phyloP scores from a whole-genome alignment of 345 rosid genomes.

The Excoecaria cochinchinensis region DNA sequence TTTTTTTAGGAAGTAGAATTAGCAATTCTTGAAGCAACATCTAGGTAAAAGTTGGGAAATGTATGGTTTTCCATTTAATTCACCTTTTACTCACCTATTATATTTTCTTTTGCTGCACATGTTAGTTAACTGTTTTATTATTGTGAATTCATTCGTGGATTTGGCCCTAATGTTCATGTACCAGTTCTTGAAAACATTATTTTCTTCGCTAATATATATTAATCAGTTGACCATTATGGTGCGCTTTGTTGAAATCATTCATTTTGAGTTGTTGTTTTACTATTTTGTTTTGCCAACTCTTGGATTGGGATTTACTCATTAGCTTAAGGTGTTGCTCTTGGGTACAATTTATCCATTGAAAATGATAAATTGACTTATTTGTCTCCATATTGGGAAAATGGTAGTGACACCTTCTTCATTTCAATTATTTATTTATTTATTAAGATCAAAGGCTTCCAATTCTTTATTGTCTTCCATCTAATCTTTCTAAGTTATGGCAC shows the following conservation, averaged over 20 bases:
- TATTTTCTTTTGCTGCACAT: neutral
- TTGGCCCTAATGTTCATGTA: neutral
- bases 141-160: neutral
- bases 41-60: conserved; percentile 79
- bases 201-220: neutral
- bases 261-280: neutral
- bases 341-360: neutral
- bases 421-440: neutral
- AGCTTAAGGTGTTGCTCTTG: neutral
- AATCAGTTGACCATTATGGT: neutral
- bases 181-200: neutral
- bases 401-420: neutral
- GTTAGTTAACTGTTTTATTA: neutral
- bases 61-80: conserved; percentile 47
- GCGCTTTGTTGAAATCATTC: neutral
- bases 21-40: conserved; percentile 83
- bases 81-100: conserved; percentile 12
- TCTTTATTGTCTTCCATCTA: neutral
- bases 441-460: neutral
- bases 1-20: conserved; percentile 74
- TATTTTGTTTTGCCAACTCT: neutral
- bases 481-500: neutral
- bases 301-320: neutral
- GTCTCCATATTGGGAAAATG: neutral
- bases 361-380: neutral